Evolutionary conservation across 352 stramenopile species (phyloP), one percentile per base, ranked within the genome.

Genomic region (Thraustochytrium sp.): DNA sequence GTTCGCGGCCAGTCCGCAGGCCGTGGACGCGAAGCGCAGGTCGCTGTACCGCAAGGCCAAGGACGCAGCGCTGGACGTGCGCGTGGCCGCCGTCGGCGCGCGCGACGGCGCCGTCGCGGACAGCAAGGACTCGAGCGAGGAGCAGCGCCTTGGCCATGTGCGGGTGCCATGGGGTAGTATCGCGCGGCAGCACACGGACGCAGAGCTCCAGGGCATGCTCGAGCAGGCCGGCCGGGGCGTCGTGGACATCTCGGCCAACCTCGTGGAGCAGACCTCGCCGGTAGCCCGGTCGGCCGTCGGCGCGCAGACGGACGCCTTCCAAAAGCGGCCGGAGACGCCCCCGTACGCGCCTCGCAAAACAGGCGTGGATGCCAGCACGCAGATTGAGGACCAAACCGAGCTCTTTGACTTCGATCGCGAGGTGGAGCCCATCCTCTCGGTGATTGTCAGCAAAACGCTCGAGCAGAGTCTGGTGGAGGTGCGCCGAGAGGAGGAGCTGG

Each of bases 361-460:
- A 23, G 91, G 91, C 37, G 85, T 94, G 16, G 91, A 95, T 55
- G 90, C 85, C 1, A 89, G 84, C 23, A 94, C 91, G 3, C 72
- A 95, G 89, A 94, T 94, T 64, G 89, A 93, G 51, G 88, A 89
- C 26, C 86, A 87, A 0, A 90, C 92, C 65, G 86, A 89, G 36
- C 82, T 95, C 26, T 94, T 94, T 84, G 90, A 94, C 73, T 95
- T 94, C 82, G 90, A 95, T 76, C 75, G 82, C 18, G 91, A 95
- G 65, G 90, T 94, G 48, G 87, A 88, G 83, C 91, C 91, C 37
- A 80, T 95, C 11, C 85, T 95, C 21, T 89, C 89, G 64, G 89
- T 94, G 0, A 64, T 95, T 26, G 90, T 94, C 37, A 92, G 88
- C 85, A 95, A 94, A 68, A 95, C 90, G 2, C 86, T 95, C 11